These are phyloP conservation scores for Kalmusia sp. DNA, from an alignment of 2,329 filamentous ascomycete genomes.

Conservation along the genomic window DNA sequence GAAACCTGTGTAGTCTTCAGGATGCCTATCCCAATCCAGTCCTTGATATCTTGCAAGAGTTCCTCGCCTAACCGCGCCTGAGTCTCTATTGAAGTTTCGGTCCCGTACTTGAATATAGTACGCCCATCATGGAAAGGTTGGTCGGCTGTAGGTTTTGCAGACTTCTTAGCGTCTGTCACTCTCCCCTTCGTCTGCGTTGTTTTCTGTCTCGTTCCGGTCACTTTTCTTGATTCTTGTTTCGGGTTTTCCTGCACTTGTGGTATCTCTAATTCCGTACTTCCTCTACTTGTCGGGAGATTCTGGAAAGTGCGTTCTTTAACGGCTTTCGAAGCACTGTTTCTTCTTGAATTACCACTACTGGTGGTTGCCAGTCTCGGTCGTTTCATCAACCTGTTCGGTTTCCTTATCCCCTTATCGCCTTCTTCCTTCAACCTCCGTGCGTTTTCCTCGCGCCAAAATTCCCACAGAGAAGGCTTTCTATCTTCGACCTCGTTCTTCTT, in stretches of 20 bases:
- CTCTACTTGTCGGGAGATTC: not conserved
- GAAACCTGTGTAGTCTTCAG: not conserved
- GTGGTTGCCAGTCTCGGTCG: not conserved
- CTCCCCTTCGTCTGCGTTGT: not conserved
- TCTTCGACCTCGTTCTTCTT: not conserved
- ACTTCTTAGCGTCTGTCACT: not conserved
- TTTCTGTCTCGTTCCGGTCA: not conserved
- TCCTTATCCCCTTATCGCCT: not conserved
- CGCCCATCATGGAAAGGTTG: not conserved
- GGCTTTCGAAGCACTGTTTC: too few species aligned
- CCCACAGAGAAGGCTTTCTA: not conserved
- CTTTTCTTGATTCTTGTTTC: not conserved
- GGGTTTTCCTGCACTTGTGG: not conserved
- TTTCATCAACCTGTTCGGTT: not conserved
- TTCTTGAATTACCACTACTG: not conserved
- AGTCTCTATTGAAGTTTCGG: not conserved
- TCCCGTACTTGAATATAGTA: not conserved
- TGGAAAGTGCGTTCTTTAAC: not conserved
- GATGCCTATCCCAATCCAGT: not conserved
- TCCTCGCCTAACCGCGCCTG: not conserved
- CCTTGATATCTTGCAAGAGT: not conserved
- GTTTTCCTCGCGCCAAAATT: not conserved
- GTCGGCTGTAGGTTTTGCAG: not conserved
- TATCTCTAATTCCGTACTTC: not conserved
- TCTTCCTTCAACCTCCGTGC: not conserved